phyloP scores from a whole-genome alignment of 2,329 filamentous ascomycete species.

The Colletotrichum higginsianum region DNA sequence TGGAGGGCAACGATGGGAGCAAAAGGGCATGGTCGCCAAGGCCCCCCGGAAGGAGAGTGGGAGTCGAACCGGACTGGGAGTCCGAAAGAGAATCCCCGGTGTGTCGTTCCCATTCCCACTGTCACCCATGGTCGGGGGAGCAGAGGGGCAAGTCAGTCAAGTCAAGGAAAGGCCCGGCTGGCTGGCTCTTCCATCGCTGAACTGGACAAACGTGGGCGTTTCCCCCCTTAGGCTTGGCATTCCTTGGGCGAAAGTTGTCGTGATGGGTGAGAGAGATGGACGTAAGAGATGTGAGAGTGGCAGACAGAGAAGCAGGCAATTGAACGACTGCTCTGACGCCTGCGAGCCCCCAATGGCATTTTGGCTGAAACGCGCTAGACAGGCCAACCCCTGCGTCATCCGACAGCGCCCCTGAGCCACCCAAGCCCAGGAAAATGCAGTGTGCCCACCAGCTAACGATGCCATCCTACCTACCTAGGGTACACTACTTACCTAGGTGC shows the following conservation, averaged over 20 bases:
- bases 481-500: too few relatives aligned
- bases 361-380: constrained; percentile 37
- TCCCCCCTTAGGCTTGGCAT: neutral
- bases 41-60: constrained; percentile 1
- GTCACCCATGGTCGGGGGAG: neutral
- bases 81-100: neutral
- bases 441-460: constrained; percentile 16
- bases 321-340: too few relatives aligned
- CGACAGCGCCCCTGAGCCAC: constrained; percentile 32
- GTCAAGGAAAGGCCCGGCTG: constrained; percentile 6
- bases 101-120: constrained; percentile 6
- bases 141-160: neutral
- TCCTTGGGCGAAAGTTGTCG: neutral
- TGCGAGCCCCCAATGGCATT: constrained; percentile 30
- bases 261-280: neutral
- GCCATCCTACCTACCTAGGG: neutral
- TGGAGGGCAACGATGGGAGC: neutral
- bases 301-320: neutral
- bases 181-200: constrained; percentile 2
- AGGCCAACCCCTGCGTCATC: constrained; percentile 33
- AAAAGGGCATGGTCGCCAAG: constrained; percentile 15
- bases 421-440: constrained; percentile 3
- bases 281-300: neutral
- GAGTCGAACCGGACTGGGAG: neutral
- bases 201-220: constrained; percentile 18